A percentile compares a stretch with the other conserved stretches of the same genome.
Conservation (phyloP, 208 protist species). For the Trichomonas vaginalis region DNA sequence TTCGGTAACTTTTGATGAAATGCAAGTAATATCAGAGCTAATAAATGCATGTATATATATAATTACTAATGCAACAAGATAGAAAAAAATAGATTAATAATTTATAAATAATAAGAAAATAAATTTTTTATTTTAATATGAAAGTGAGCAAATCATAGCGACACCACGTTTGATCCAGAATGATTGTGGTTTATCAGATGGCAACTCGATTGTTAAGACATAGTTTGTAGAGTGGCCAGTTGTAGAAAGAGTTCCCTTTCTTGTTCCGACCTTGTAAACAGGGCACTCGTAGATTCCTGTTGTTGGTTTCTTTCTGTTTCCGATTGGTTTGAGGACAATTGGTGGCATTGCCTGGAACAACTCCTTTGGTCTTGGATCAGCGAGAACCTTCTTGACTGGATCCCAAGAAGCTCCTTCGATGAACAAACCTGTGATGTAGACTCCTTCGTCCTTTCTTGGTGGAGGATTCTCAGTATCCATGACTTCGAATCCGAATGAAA, state of each 20-base stretch:
- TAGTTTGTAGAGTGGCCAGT: constrained; percentile 96
- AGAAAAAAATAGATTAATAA: no score
- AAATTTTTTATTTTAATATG: background rate
- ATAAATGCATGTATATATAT: no score
- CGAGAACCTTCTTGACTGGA: constrained; percentile 21
- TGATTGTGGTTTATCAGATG: constrained; percentile 52
- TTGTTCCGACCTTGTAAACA: constrained; percentile 43
- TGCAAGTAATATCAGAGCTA: no score
- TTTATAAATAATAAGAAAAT: background rate
- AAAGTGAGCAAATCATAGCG: constrained; percentile 33
- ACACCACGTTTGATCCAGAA: constrained; percentile 80
- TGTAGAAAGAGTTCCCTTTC: constrained; percentile 60
- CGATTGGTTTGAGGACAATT: constrained; percentile 37
- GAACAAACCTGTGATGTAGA: constrained; percentile 79
- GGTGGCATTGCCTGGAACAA: constrained; percentile 39
- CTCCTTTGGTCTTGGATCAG: constrained; percentile 40
- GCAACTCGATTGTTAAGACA: constrained; percentile 74
- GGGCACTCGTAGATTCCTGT: constrained; percentile 46
- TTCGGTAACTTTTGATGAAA: no score
- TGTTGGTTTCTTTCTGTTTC: constrained; percentile 3
- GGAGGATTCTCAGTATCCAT: constrained; percentile 47
- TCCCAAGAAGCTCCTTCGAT: constrained; percentile 62
- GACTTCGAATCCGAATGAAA: constrained; percentile 41
- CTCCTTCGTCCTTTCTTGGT: constrained; percentile 55
- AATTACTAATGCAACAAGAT: no score